Conservation (phyloP, 306 rosid species). For the Dalbergia oliveri region DNA sequence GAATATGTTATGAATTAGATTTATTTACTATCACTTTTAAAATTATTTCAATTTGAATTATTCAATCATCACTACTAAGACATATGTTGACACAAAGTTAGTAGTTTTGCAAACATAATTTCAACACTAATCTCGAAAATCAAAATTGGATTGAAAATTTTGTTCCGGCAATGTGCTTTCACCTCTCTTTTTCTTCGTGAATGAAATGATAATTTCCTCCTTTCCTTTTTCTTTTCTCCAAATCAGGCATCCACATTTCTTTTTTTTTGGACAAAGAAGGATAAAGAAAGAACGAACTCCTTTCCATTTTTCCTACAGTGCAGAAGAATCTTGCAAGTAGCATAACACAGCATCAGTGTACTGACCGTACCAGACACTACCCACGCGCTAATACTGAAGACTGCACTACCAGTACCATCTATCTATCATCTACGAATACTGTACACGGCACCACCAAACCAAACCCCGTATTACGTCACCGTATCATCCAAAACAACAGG, state of each 20-base stretch:
- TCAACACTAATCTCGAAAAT: background rate
- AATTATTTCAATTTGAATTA: too few species aligned
- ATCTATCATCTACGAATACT: background rate
- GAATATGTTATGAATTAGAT: too few species aligned
- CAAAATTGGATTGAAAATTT: background rate
- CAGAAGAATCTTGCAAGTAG: background rate
- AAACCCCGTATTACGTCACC: slow-evolving; percentile 2
- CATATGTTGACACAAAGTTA: too few species aligned
- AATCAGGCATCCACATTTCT: background rate
- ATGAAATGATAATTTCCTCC: background rate
- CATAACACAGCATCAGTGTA: slow-evolving; percentile 6
- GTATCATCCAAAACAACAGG: background rate
- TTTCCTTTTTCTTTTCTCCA: background rate
- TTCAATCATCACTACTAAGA: too few species aligned
- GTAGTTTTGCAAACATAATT: too few species aligned
- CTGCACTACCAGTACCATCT: background rate
- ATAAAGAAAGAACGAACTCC: background rate
- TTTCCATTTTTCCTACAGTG: background rate
- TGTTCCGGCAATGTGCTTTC: background rate
- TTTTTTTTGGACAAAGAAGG: background rate
- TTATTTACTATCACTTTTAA: too few species aligned
- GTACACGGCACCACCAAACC: slow-evolving; percentile 7
- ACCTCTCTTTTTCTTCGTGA: background rate
- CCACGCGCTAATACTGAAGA: background rate
- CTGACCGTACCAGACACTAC: background rate